Percentiles rank a stretch among this genome's conserved stretches.
These are phyloP conservation scores for Kwoniella newhampshirensis DNA, from an alignment of 768 basidiomycete species.

Conservation along the genomic window DNA sequence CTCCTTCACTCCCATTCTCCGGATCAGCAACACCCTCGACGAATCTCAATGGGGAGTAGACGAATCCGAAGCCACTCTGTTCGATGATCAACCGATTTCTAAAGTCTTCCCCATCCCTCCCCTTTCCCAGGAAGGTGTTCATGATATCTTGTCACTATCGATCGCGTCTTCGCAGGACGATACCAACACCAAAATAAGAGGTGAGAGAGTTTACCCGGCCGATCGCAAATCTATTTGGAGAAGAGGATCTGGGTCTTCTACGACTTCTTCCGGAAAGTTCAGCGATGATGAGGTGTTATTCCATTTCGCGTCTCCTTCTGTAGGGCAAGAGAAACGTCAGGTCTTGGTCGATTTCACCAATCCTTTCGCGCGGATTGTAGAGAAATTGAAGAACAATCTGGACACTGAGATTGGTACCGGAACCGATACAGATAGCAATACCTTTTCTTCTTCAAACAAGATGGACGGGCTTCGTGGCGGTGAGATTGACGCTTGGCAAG, in stretches of 20 bases:
- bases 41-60: conserved; percentile 12
- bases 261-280: neutral
- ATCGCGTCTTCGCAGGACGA: no score
- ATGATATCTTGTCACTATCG: neutral
- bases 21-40: neutral
- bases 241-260: neutral
- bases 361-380: neutral
- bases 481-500: no score
- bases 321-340: neutral
- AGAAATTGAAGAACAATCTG: neutral
- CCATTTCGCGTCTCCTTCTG: neutral
- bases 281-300: conserved; percentile 5
- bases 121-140: neutral
- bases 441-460: no score
- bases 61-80: conserved; percentile 1
- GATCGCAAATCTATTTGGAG: neutral
- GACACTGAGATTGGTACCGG: neutral
- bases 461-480: no score
- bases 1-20: conserved; percentile 16
- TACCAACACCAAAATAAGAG: no score
- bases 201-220: neutral
- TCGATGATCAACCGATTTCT: conserved; percentile 14
- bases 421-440: no score
- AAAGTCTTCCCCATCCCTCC: conserved; percentile 15
- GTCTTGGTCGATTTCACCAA: conserved; percentile 14